Evolutionary conservation across 1,284 basidiomycete species (phyloP), one percentile per base, ranked within the genome.

Genomic region (Puccinia hordei): DNA sequence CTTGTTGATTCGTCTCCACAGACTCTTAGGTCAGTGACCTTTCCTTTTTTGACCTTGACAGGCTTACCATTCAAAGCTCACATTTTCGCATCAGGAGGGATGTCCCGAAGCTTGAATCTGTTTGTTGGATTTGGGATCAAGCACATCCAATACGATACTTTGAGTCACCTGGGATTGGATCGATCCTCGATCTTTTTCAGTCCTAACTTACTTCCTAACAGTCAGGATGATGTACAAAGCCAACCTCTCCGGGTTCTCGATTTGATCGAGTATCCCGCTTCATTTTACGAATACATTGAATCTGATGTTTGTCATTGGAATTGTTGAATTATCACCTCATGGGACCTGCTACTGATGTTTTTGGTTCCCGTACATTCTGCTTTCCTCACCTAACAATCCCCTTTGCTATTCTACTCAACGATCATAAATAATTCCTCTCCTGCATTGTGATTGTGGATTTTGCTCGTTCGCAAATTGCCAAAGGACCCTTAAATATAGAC

Each of bases 61-160:
- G 33, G 55, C 59, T 44, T 12, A 61, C 44, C 22, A 22, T 30
- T 73, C 24, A 46, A 66, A 24, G 79, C 30, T 81, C 49, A 71
- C 19, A 66, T 41, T 66, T n/a, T 59, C 71, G 44, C 53, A 63
- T 71, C 81, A 93, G 92, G 90, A 82, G 90, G 91, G 33, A 88
- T 91, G 0, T 89, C 90, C 6, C 86, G 90, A 74, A 90, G 91
- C 0, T 83, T 93, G 81, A 90, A 92, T 77, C 92, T 94, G 83
- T 94, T 93, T 84, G 89, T 90, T 55, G 86, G 87, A 30, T 88
- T 94, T 87, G 89, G 90, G 81, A 87, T 92, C 82, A 94, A 93
- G 85, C 91, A 93, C 83, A 89, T 94, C 35, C 93, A 95, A 85
- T 89, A 90, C 81, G 93, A 95, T 83, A 94, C 93, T 0, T 88